Percentiles rank a stretch among this genome's conserved stretches.
These are phyloP conservation scores for Saxispiralis lemnorum DNA, from an alignment of 495 filamentous ascomycete species.

Conservation along the genomic window DNA sequence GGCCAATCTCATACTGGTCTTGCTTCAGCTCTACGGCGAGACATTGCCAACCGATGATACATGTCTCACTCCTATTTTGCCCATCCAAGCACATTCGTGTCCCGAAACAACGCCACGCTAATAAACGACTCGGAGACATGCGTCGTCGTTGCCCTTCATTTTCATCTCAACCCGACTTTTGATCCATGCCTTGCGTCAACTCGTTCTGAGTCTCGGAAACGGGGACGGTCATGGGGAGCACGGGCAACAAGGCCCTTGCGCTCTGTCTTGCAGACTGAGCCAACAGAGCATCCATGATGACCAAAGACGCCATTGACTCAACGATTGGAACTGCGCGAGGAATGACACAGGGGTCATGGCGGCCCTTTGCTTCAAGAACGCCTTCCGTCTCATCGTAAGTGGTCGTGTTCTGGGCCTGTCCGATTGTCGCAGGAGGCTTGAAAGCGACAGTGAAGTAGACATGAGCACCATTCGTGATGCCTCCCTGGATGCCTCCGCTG, in stretches of 20 bases:
- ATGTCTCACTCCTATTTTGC: not conserved
- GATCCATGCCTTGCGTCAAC: not conserved
- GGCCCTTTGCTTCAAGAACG: conserved; percentile 75
- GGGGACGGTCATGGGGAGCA: conserved; percentile 24
- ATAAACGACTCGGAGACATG: not conserved
- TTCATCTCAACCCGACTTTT: not conserved
- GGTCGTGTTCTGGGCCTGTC: conserved; percentile 72
- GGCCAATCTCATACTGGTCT: not conserved
- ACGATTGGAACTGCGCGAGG: conserved; percentile 90
- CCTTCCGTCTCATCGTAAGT: conserved; percentile 59
- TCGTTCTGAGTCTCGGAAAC: conserved; percentile 1
- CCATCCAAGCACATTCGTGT: not conserved
- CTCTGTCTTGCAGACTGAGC: conserved; percentile 60
- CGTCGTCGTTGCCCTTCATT: not conserved
- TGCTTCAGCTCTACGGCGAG: not conserved
- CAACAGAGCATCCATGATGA: conserved; percentile 80
- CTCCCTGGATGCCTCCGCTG: conserved; percentile 89
- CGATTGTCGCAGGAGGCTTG: conserved; percentile 92
- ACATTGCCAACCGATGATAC: not conserved
- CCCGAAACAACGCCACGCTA: not conserved
- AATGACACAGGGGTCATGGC: conserved; percentile 91
- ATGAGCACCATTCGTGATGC: conserved; percentile 83
- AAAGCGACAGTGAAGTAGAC: conserved; percentile 94
- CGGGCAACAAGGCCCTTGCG: conserved; percentile 35
- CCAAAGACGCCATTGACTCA: conserved; percentile 84